Base-by-base conservation (phyloP, 352 stramenopile species). In the Phytopythium delawarense region DNA sequence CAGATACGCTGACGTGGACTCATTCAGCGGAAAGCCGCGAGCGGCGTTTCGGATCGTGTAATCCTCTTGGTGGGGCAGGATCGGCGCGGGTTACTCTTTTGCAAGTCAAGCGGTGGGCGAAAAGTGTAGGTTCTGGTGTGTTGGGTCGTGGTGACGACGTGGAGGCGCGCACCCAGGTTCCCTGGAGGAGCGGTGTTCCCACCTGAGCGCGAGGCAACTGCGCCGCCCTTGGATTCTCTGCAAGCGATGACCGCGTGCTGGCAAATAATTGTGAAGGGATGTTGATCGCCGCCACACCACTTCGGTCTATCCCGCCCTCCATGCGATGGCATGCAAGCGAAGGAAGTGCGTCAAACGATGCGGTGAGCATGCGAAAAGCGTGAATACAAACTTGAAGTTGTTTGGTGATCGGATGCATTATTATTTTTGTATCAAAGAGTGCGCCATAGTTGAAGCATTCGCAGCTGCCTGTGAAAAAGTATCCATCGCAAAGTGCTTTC, bases 1-100 rank as follows among this genome's bases (percentile, higher is more conserved):
- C 32, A n/a, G 49, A 55, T 55, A 55, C 49, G 28, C 49, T 55
- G 49, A 28, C 49, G 49, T 55, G 21, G 49, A 21, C 49, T 55
- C 49, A 55, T 55, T 55, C n/a, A 40, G 28, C 25, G 49, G 49
- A 40, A 55, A 32, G n/a, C 23, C 21, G 18, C 18, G 44, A 21
- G 40, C 40, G 18, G 40, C 40, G 18, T 46, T 46, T 46, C 40
- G 40, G 11, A 18, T 40, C 35, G 35, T 40, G 2, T 40, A 6
- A 40, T 40, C 4, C 37, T 44, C 18, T 44, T 44, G 37, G 18
- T 44, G 37, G 37, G 37, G 37, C 12, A 13, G 37, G 37, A 44
- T 44, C 37, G 35, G 37, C 18, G 37, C 18, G 37, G 13, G 13
- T 9, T 20, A 44, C 37, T 44, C 28, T 32, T 32, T 4, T 44